Base-by-base conservation (phyloP, 192 early-diverging fungal species). In the Spizellomyces sp. region DNA sequence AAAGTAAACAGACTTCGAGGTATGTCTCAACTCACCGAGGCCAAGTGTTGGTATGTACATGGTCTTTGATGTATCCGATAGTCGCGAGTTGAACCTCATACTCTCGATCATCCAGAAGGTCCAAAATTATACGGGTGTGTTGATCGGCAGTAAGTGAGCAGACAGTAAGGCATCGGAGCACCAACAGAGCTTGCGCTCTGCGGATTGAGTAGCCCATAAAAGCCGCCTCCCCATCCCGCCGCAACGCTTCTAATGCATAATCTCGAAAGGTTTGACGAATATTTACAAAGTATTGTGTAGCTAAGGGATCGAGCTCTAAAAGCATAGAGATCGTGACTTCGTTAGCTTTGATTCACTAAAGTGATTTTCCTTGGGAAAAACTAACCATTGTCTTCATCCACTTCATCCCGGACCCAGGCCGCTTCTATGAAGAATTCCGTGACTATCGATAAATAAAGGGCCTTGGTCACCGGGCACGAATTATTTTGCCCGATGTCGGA, bases 31-130 rank as follows among this genome's bases (percentile, higher is more conserved):
- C 9, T 42, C 63, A 27, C 15, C n/a, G 10, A 64, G 36, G 41
- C 9, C 12, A 12, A 22, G 15, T 48, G 44, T 47, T 36, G 36
- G 36, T 48, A n/a, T 15, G 10, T 14, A 65, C 1, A 45, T 48
- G 9, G n/a, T 9, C 43, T 42, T 27, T 44, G 8, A 89, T 50
- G 45, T 80, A 83, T 58, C 77, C 64, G 9, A 90, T 58, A 0
- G 83, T 79, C n/a, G 77, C 69, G 8, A 89, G 70, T 7, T 88
- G 87, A 8, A 90, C 86, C 65, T 91, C 90, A 73, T 91, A 90
- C n/a, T 89, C 86, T 8, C 46, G 41, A 64, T 90, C 84, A 8
- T 76, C 21, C 55, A 21, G 2, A 12, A 36, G n/a, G 2, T 15
- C 22, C 17, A 27, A 2, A 15, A 36, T 12, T 12, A 36, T 77